A percentile compares a stretch with the other conserved stretches of the same genome.
These are phyloP conservation scores for Monosporascus ibericus DNA, from an alignment of 2,329 filamentous ascomycete species.

Conservation along the genomic window DNA sequence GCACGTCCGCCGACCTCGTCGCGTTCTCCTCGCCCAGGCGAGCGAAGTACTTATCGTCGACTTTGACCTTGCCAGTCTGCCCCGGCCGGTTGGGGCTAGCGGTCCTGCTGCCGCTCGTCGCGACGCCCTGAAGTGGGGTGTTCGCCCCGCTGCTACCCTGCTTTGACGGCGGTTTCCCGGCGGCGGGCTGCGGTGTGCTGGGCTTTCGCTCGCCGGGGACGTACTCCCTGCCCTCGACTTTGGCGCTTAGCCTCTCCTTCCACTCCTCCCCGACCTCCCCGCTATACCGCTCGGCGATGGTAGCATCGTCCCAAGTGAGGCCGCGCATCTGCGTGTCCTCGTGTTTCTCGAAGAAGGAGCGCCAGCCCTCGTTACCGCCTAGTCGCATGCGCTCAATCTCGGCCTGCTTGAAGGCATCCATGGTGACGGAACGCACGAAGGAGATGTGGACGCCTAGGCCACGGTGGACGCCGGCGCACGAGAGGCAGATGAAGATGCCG, in stretches of 20 bases:
- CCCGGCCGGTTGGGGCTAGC: conserved; percentile 31
- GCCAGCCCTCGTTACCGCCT: conserved; percentile 85
- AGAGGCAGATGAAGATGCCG: conserved; percentile 96
- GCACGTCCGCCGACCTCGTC: conserved; percentile 62
- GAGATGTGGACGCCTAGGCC: conserved; percentile 96
- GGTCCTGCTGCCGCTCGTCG: conserved; percentile 31
- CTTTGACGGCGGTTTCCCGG: conserved; percentile 28
- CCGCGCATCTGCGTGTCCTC: conserved; percentile 60
- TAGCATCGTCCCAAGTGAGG: conserved; percentile 75
- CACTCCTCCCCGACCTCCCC: conserved; percentile 89
- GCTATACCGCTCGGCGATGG: conserved; percentile 85
- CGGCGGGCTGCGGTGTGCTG: conserved; percentile 28
- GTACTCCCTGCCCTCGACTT: conserved; percentile 84
- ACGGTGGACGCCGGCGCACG: conserved; percentile 90
- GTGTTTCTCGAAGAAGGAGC: conserved; percentile 75
- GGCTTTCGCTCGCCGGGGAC: conserved; percentile 63
- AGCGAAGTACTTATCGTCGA: conserved; percentile 87
- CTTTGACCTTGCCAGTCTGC: conserved; percentile 46
- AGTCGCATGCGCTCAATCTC: conserved; percentile 93
- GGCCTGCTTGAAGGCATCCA: conserved; percentile 93
- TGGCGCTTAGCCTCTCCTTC: conserved; percentile 82
- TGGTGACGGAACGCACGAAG: conserved; percentile 94
- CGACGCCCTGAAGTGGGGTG: conserved; percentile 30
- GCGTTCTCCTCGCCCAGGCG: conserved; percentile 80
- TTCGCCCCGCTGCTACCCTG: conserved; percentile 26